Base-by-base conservation (phyloP, 331 rosid genomes). In the Malus hybrid region DNA sequence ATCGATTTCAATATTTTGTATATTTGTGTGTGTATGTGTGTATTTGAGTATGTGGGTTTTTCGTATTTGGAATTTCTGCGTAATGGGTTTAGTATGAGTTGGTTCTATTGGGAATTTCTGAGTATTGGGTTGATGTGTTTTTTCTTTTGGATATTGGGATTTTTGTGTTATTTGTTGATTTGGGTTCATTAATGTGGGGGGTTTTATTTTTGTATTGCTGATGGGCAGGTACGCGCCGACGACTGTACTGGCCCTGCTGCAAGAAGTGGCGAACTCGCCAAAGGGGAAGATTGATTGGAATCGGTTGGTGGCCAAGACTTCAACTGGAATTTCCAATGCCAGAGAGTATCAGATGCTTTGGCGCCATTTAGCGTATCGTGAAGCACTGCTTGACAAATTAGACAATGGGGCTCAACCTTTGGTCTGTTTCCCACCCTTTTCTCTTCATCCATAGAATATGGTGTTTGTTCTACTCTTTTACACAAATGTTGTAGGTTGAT, bases 271-370 rank as follows among this genome's bases (percentile, higher is more conserved):
- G 5, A 83, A 77, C 28, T 78, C 69, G 33, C 28, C 90, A 22
- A 76, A 78, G 1, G n/a, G 29, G 48, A 90, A 88, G 80, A 88
- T 92, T 33, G 93, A 92, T 78, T 95, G 98, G 98, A 87, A 86
- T 71, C 88, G 75, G 48, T 69, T 95, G 84, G 93, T 89, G 20
- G 86, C 80, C 79, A 88, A 81, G 54, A 90, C 91, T 20, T 76
- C 93, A 0, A 89, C 98, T 66, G 98, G 98, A 50, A 95, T 95
- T 73, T 85, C 93, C 10, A 88, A 74, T 87, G 91, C 96, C 24
- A 83, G 91, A 69, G 99, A 95, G 72, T 90, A 83, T 78, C 99
- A 90, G 80, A 86, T 95, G 98, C 74, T 95, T 3, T 95, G 99
- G 99, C 99, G 89, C 42, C 93, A 92, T 87, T 72, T 95, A 74